Base-by-base conservation (phyloP, 345 rosid species). In the Boechera stricta region DNA sequence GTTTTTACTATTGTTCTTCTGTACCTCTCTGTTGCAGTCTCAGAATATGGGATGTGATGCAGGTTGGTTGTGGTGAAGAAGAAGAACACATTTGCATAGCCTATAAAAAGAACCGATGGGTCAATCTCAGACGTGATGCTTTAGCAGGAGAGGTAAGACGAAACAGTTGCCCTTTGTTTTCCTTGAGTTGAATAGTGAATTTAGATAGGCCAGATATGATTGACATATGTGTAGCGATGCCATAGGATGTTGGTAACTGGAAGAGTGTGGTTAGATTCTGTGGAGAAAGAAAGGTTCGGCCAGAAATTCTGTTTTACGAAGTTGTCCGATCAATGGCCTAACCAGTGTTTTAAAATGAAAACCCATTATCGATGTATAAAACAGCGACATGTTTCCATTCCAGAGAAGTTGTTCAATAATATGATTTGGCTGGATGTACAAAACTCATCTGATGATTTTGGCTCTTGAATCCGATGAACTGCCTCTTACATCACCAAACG, bases 181-280 rank as follows among this genome's bases (percentile, higher is more conserved):
- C n/a, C 41, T 71, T 18, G 28, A n/a, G 67, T 28, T 26, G 26
- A 54, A 45, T 12, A 21, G n/a, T 69, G 13, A 33, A 5, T 42
- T 53, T 39, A 41, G 45, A 48, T 16, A n/a, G 45, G 0, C 12
- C n/a, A 51, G 21, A 49, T 3, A 74, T 16, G 32, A 31, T 32
- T 60, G 28, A 45, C 44, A 4, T 44, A 6, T 58, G 26, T 69
- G 32, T 42, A 31, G 11, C 69, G 70, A 61, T 70, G 45, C 16
- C 31, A 47, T 35, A 77, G 80, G 66, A 21, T 33, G 66, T 77
- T 55, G 71, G 64, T 52, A 12, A 44, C 29, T 75, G 64, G 77
- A 15, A 18, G 47, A 64, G 7, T 18, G 55, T 64, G 35, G 52
- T 73, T 7, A 73, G 7, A 42, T 73, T 64, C n/a, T 73, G 55